phyloP scores from a whole-genome alignment of 2,329 filamentous ascomycete species.

The Cryphonectria nitschkei region DNA sequence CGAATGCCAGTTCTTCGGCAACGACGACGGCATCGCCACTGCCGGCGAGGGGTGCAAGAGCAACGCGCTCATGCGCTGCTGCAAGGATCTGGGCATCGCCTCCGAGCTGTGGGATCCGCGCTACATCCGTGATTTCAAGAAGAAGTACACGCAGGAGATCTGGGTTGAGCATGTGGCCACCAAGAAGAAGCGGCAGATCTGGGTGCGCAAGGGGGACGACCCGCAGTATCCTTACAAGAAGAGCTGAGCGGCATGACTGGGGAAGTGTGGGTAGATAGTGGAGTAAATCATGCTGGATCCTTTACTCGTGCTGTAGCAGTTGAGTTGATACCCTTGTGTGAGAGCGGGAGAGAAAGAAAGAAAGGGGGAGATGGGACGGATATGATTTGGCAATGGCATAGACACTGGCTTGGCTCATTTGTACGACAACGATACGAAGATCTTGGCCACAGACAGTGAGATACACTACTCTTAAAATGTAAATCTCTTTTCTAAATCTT shows the following conservation, averaged over 20 bases:
- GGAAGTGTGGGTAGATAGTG: not conserved
- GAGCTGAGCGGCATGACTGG: constrained; percentile 12
- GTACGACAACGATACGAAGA: not conserved
- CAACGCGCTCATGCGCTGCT: constrained; percentile 96
- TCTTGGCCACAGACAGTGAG: not conserved
- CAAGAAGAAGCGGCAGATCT: constrained; percentile 90
- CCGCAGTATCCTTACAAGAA: constrained; percentile 64
- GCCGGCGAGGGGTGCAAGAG: constrained; percentile 97
- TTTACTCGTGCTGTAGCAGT: not conserved
- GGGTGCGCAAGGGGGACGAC: constrained; percentile 80
- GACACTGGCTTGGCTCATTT: not conserved
- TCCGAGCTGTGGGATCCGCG: constrained; percentile 96
- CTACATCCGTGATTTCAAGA: constrained; percentile 84
- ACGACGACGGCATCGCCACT: constrained; percentile 85
- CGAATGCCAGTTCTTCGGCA: constrained; percentile 87
- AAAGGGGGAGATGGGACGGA: not conserved
- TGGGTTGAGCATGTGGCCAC: constrained; percentile 87
- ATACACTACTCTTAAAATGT: constrained; percentile 3
- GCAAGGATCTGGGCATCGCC: constrained; percentile 94
- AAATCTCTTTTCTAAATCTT: not conserved
- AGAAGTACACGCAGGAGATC: constrained; percentile 72
- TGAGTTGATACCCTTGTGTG: not conserved
- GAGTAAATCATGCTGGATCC: not conserved
- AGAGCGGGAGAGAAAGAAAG: not conserved
- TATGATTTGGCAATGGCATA: not conserved